Percentiles rank a stretch among this genome's conserved stretches.
Conservation (phyloP, 768 basidiomycete genomes). For the Lyophyllum atratum region DNA sequence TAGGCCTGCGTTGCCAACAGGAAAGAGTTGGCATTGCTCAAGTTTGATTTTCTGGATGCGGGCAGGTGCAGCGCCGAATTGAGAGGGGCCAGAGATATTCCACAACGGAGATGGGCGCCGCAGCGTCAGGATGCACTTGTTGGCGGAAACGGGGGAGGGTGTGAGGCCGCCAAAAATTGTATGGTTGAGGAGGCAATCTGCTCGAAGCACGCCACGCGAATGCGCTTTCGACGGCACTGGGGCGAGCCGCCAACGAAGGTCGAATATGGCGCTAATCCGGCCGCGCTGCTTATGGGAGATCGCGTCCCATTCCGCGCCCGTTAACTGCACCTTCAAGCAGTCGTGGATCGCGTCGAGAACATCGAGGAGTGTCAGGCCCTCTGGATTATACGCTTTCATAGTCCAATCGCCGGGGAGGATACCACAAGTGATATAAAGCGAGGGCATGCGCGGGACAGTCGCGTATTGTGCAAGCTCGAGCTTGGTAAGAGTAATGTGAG, state of each 20-base stretch:
- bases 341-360: slow-evolving; percentile 47
- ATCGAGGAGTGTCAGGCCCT: slow-evolving; percentile 53
- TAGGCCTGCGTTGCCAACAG: no score
- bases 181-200: slow-evolving; percentile 51
- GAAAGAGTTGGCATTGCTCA: no score
- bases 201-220: slow-evolving; percentile 43
- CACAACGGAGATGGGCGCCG: slow-evolving; percentile 21
- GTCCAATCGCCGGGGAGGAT: slow-evolving; percentile 46
- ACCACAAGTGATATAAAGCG: slow-evolving; percentile 46
- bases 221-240: slow-evolving; percentile 34
- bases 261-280: slow-evolving; percentile 42
- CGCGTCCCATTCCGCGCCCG: slow-evolving; percentile 42
- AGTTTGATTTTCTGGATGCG: no score
- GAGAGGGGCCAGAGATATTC: not conserved
- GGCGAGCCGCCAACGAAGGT: slow-evolving; percentile 45
- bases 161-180: slow-evolving; percentile 56
- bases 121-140: slow-evolving; percentile 50
- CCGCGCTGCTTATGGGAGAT: slow-evolving; percentile 42
- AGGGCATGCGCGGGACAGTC: slow-evolving; percentile 39
- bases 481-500: slow-evolving; percentile 26
- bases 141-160: slow-evolving; percentile 33
- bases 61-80: not conserved
- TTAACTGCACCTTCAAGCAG: slow-evolving; percentile 38
- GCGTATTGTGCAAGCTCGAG: slow-evolving; percentile 41
- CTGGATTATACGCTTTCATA: slow-evolving; percentile 38